Evolutionary conservation across 768 basidiomycete species (phyloP).

Genomic region (Mycena galericulata): DNA sequence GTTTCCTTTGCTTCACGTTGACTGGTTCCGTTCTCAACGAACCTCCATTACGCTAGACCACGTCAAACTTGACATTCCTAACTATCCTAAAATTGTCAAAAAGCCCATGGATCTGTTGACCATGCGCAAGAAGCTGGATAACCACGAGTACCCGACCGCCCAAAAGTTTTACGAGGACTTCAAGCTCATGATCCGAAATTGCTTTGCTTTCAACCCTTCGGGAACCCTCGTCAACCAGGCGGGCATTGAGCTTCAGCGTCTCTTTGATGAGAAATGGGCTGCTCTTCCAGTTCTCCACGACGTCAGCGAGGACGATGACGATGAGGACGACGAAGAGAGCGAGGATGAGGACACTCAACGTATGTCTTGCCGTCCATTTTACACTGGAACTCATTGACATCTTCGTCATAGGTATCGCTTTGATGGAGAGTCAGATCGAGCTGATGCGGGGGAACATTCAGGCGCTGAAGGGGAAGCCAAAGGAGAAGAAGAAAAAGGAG

Average conservation of each 20-base stretch:
- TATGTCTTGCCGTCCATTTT: conserved; percentile 51
- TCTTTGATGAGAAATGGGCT: conserved; percentile 96
- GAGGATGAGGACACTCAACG: conserved; percentile 77
- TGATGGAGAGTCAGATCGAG: conserved; percentile 87
- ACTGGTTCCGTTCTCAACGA: conserved; percentile 13
- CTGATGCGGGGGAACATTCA: conserved; percentile 78
- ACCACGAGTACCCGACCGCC: conserved; percentile 79
- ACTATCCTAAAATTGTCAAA: conserved; percentile 90
- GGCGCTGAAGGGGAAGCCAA: conserved; percentile 73
- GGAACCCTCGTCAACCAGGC: conserved; percentile 90
- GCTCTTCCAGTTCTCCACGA: conserved; percentile 72
- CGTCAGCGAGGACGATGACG: conserved; percentile 69
- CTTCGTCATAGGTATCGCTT: conserved; percentile 68
- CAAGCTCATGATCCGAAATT: conserved; percentile 95
- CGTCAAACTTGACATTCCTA: conserved; percentile 81
- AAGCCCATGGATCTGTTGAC: conserved; percentile 96
- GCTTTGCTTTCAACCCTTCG: conserved; percentile 90
- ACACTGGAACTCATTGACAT: conserved; percentile 33
- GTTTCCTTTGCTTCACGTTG: conserved; percentile 45
- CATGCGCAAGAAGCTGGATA: conserved; percentile 88
- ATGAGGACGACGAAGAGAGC: conserved; percentile 76
- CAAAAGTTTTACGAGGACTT: conserved; percentile 91
- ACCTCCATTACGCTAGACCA: conserved; percentile 64
- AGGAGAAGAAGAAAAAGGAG: conserved; percentile 73
- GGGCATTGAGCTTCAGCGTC: conserved; percentile 83